Conservation (phyloP, 345 rosid genomes). For the Eutrema japonicum region DNA sequence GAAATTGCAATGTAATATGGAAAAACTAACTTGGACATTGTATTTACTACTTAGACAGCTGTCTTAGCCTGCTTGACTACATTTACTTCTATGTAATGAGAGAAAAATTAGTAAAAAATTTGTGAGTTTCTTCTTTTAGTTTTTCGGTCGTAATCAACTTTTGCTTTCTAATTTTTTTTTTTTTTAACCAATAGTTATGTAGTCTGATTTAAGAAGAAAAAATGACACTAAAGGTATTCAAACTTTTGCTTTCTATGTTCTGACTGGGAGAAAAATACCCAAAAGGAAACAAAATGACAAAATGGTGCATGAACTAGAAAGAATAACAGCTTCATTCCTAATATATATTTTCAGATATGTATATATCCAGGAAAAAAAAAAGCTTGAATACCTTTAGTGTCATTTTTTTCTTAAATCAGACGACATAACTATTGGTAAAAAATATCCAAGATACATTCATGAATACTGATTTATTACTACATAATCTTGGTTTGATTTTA, state of each 20-base stretch:
- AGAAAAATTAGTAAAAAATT: background rate
- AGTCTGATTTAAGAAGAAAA: too few relatives aligned
- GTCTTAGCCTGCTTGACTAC: slow-evolving; percentile 17
- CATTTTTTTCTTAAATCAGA: slow-evolving; percentile 23
- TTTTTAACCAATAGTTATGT: too few relatives aligned
- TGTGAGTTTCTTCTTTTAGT: background rate
- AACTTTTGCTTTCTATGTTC: slow-evolving; percentile 11
- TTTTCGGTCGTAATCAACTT: slow-evolving; percentile 12
- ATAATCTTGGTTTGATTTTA: slow-evolving; percentile 6
- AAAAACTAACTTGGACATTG: slow-evolving; percentile 18
- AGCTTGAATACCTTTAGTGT: slow-evolving; percentile 25
- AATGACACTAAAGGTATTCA: too few relatives aligned
- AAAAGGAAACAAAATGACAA: slow-evolving; percentile 14
- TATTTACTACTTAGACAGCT: slow-evolving; percentile 2
- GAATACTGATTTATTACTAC: slow-evolving; percentile 8
- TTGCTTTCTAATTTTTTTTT: background rate
- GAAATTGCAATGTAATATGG: slow-evolving; percentile 22
- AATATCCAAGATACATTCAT: slow-evolving; percentile 28
- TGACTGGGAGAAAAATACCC: background rate
- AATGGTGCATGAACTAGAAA: slow-evolving; percentile 28
- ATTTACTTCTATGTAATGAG: slow-evolving; percentile 15
- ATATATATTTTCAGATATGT: slow-evolving; percentile 13
- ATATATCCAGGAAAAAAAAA: slow-evolving; percentile 6
- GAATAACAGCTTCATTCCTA: background rate
- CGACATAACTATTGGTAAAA: slow-evolving; percentile 7